Base-by-base conservation (phyloP, 2,329 filamentous ascomycete genomes). In the Neofusicoccum sp. region DNA sequence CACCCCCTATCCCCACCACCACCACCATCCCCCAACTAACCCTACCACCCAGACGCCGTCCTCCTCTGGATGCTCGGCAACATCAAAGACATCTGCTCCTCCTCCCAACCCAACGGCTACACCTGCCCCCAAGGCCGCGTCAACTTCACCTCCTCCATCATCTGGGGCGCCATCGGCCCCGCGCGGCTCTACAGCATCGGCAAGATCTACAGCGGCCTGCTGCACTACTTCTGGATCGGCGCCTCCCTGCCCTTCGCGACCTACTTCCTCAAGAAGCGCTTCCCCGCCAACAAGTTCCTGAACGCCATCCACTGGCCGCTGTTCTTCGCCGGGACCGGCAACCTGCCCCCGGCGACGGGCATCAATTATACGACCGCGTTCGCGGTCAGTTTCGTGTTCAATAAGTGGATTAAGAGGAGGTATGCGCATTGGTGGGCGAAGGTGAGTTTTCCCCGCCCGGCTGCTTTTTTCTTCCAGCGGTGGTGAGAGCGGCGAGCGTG, bases 131-230 rank as follows among this genome's bases (percentile, higher is more conserved):
- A 62, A 28, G 61, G 61, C 41, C 61, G 61, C 9, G 85, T 88
- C 43, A 89, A 89, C 71, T 89, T 88, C 69, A 83, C 85, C 6
- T 86, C 87, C 0, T 88, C 85, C 0, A 84, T 90, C 34, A 89
- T 89, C 66, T 90, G 87, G 87, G 87, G 87, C 14, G 81, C 88
- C 44, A 84, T 89, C 63, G 87, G 87, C 1, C 87, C 83, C 0
- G 72, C 74, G 1, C 76, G 82, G 12, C 74, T 84, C 2, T 84
- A 82, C 71, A 79, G 76, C 4, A 72, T 72, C 12, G 81, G 81
- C 4, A 73, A 75, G 54, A 81, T 83, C 45, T 84, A 84, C 68
- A 78, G 76, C 2, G 69, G 74, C 0, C 70, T 84, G 28, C 69
- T 83, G 16, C 80, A 83, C 65, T 82, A 84, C 68, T 84, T 84